Conservation (phyloP, 108 stramenopile genomes). For the Nannochloropsis gaditana region DNA sequence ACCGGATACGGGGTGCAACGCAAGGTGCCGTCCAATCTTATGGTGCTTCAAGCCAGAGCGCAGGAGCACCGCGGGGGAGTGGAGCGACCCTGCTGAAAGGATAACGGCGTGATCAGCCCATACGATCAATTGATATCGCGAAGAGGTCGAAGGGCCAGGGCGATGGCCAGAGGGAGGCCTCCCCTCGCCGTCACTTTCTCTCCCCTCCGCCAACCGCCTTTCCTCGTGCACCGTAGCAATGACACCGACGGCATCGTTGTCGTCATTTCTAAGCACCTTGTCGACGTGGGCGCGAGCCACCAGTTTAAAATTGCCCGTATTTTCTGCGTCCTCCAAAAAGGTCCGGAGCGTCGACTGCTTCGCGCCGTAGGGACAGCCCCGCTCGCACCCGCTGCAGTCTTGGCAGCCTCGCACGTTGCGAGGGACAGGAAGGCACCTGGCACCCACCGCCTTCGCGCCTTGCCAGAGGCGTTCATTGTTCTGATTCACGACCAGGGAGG, state of each 20-base stretch:
- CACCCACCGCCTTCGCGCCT: conserved; percentile 53
- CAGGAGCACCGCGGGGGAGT: conserved; percentile 58
- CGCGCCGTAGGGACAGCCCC: conserved; percentile 46
- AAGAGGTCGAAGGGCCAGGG: neutral
- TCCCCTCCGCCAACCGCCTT: neutral
- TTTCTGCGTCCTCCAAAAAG: conserved; percentile 44
- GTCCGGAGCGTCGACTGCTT: conserved; percentile 50
- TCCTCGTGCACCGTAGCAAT: conserved; percentile 15
- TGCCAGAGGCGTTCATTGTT: conserved; percentile 51
- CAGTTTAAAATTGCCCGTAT: conserved; percentile 28
- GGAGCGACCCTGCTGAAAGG: conserved; percentile 53
- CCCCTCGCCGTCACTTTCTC: neutral
- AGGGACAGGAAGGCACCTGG: conserved; percentile 40
- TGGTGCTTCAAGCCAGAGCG: conserved; percentile 55
- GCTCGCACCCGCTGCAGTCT: conserved; percentile 53
- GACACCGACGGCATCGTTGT: conserved; percentile 47
- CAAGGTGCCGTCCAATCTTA: conserved; percentile 55
- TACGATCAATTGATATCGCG: conserved; percentile 20
- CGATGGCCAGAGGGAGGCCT: neutral
- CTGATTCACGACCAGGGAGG: conserved; percentile 51
- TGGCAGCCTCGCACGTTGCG: conserved; percentile 49
- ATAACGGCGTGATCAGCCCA: conserved; percentile 49
- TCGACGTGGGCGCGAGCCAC: conserved; percentile 31
- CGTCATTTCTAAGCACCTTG: conserved; percentile 28
- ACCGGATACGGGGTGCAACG: conserved; percentile 54